Percentiles rank a stretch among this genome's conserved stretches.
These are phyloP conservation scores for Zea mays DNA, from an alignment of 176 grass and related monocot genomes.

Conservation along the genomic window Zm-B73-REFERENCE-NAM-5.0 NC_050097.1:32153501-32154000, in stretches of 20 bases:
- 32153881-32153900: slow-evolving; percentile 28
- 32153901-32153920: slow-evolving; percentile 32
- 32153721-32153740: background rate
- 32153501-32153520: slow-evolving; percentile 30
- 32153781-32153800: slow-evolving; percentile 12
- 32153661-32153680: slow-evolving; percentile 24
- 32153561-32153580: slow-evolving; percentile 38
- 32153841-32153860: background rate
- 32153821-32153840: background rate
- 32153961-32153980: background rate
- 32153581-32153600: slow-evolving; percentile 24
- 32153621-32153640: background rate
- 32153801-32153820: background rate
- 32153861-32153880: slow-evolving; percentile 1
- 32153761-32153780: background rate
- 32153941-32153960: background rate
- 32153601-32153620: background rate
- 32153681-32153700: background rate
- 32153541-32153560: slow-evolving; percentile 41
- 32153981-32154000: slow-evolving; percentile 7
- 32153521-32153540: slow-evolving; percentile 41
- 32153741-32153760: background rate
- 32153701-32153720: slow-evolving; percentile 20
- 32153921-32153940: slow-evolving; percentile 31
- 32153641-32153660: slow-evolving; percentile 18